Conservation (phyloP, 768 basidiomycete genomes). For the Chalciporus sphaerocephalus region DNA sequence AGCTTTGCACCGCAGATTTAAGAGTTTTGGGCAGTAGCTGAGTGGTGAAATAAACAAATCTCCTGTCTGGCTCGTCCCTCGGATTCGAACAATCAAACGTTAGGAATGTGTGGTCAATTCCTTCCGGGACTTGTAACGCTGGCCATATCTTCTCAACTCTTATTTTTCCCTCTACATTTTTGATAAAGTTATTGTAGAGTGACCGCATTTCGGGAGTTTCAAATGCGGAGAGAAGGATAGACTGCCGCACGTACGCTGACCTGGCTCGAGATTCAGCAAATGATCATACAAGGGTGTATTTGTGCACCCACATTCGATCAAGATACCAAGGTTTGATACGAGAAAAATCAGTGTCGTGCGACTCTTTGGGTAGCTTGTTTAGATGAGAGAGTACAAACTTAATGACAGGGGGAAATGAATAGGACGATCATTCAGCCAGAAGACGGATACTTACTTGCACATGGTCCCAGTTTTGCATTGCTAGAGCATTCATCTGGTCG, state of each 20-base stretch:
- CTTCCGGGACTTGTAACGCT: constrained; percentile 75
- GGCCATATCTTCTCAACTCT: constrained; percentile 64
- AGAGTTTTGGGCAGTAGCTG: constrained; percentile 80
- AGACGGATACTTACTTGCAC: constrained; percentile 59
- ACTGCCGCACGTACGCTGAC: constrained; percentile 82
- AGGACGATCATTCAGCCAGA: neutral
- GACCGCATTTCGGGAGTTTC: constrained; percentile 86
- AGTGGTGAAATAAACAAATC: constrained; percentile 83
- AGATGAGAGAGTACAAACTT: constrained; percentile 83
- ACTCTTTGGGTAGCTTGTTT: constrained; percentile 89
- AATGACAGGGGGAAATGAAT: constrained; percentile 2
- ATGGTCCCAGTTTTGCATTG: constrained; percentile 99
- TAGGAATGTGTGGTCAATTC: constrained; percentile 75
- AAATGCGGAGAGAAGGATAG: constrained; percentile 79
- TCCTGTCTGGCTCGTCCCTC: constrained; percentile 78
- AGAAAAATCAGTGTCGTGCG: constrained; percentile 92
- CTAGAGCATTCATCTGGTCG: constrained; percentile 88
- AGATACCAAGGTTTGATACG: constrained; percentile 98
- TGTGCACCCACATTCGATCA: constrained; percentile 76
- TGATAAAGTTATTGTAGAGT: constrained; percentile 68
- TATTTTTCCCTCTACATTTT: constrained; percentile 83
- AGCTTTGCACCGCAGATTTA: constrained; percentile 91
- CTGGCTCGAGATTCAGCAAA: constrained; percentile 36
- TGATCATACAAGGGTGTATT: neutral
- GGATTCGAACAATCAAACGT: constrained; percentile 69